phyloP scores from a whole-genome alignment of 257 asterid genomes.

The Solanum bulbocastanum region DNA sequence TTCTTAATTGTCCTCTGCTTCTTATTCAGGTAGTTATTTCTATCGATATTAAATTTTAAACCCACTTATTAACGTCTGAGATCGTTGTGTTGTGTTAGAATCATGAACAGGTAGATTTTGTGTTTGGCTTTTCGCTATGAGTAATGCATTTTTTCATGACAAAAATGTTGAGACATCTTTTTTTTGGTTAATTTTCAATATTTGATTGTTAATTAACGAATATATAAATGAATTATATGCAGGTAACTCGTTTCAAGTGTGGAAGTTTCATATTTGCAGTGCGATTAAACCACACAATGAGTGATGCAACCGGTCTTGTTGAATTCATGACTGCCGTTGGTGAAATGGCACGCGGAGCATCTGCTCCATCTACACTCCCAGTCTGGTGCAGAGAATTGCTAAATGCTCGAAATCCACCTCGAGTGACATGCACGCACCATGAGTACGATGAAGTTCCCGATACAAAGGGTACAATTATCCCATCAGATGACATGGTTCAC shows the following conservation, averaged over 20 bases:
- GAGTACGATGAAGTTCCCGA: slow-evolving; percentile 49
- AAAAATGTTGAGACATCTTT: no score
- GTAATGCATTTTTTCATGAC: no score
- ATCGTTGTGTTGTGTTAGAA: neutral
- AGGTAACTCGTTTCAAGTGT: slow-evolving; percentile 66
- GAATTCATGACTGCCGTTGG: slow-evolving; percentile 55
- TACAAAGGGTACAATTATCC: slow-evolving; percentile 27
- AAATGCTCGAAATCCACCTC: slow-evolving; percentile 35
- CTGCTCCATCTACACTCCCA: slow-evolving; percentile 28
- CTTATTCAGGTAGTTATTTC: slow-evolving; percentile 45
- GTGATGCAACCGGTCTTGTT: slow-evolving; percentile 53
- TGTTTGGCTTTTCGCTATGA: neutral
- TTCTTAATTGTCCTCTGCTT: slow-evolving; percentile 34
- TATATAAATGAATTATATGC: neutral
- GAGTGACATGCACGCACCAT: slow-evolving; percentile 24
- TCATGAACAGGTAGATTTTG: neutral
- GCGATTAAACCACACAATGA: slow-evolving; percentile 56
- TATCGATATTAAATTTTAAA: neutral
- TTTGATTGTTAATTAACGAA: neutral
- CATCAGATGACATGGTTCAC: slow-evolving; percentile 30
- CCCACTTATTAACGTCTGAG: neutral
- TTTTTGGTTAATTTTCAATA: neutral
- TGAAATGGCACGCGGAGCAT: slow-evolving; percentile 51
- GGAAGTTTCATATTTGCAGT: slow-evolving; percentile 57
- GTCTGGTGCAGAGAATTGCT: slow-evolving; percentile 59